These are phyloP conservation scores for Actinidia arguta DNA, from an alignment of 179 eudicot species.

Conservation along the genomic window DNA sequence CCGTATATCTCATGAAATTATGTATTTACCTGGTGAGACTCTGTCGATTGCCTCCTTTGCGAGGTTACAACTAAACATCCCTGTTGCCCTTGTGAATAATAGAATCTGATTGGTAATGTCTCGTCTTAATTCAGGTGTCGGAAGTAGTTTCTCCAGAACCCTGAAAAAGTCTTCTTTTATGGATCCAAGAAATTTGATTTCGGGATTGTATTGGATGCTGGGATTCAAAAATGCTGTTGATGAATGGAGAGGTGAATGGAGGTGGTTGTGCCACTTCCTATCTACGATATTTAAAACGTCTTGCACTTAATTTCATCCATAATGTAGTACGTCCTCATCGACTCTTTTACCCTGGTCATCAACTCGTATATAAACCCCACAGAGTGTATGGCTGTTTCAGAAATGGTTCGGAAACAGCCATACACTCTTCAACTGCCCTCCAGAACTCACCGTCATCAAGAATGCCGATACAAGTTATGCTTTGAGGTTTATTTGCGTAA, in stretches of 20 bases:
- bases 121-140: constrained; percentile 84
- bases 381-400: constrained; percentile 79
- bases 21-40: constrained; percentile 78
- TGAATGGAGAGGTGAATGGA: constrained; percentile 88
- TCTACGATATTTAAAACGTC: constrained; percentile 88
- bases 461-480: constrained; percentile 62
- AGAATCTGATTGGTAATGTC: constrained; percentile 89
- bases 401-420: constrained; percentile 93
- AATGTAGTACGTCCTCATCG: constrained; percentile 90
- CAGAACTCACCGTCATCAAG: constrained; percentile 92
- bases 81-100: constrained; percentile 74
- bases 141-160: constrained; percentile 89
- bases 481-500: constrained; percentile 73
- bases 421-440: constrained; percentile 86
- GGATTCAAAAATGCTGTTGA: constrained; percentile 98
- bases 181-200: constrained; percentile 75
- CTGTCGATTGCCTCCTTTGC: constrained; percentile 95
- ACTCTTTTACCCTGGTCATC: constrained; percentile 94
- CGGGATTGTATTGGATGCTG: constrained; percentile 91
- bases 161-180: constrained; percentile 86
- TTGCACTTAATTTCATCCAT: constrained; percentile 98
- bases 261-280: constrained; percentile 80
- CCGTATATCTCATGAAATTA: background rate
- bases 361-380: constrained; percentile 85
- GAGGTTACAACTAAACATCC: constrained; percentile 96